Conservation (phyloP, 495 filamentous ascomycete species). For the Penicillium egyptiacum region DNA sequence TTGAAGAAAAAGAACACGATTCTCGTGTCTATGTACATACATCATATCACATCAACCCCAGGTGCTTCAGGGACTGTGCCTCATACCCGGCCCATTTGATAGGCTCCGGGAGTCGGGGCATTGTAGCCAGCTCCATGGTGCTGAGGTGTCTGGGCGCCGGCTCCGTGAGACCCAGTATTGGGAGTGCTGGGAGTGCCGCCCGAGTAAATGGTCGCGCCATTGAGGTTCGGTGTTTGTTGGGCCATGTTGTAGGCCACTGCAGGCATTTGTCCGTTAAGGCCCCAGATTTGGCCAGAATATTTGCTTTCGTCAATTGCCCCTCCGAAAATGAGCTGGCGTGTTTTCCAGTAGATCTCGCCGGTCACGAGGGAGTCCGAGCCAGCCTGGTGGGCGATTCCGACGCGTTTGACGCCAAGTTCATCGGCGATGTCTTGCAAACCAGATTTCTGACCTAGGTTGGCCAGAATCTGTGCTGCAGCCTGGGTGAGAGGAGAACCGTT, state of each 20-base stretch:
- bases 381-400: conserved; percentile 84
- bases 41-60: conserved; percentile 33
- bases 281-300: conserved; percentile 85
- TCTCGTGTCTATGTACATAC: conserved; percentile 35
- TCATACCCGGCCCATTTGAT: conserved; percentile 46
- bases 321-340: conserved; percentile 80
- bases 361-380: conserved; percentile 91
- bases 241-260: conserved; percentile 47
- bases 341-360: conserved; percentile 88
- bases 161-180: conserved; percentile 52
- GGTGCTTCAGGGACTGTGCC: conserved; percentile 2
- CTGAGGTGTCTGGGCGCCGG: conserved; percentile 58
- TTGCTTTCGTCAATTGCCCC: conserved; percentile 72
- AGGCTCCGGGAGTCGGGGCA: conserved; percentile 62
- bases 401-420: conserved; percentile 80
- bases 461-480: conserved; percentile 64
- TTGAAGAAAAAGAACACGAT: conserved; percentile 28
- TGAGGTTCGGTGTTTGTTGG: conserved; percentile 54
- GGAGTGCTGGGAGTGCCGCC: conserved; percentile 72
- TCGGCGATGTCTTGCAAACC: conserved; percentile 93
- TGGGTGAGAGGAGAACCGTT: conserved; percentile 60
- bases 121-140: conserved; percentile 53
- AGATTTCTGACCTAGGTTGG: conserved; percentile 78
- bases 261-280: conserved; percentile 65
- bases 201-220: conserved; percentile 58